phyloP scores from a whole-genome alignment of 345 rosid genomes.

The Salix udensis region DNA sequence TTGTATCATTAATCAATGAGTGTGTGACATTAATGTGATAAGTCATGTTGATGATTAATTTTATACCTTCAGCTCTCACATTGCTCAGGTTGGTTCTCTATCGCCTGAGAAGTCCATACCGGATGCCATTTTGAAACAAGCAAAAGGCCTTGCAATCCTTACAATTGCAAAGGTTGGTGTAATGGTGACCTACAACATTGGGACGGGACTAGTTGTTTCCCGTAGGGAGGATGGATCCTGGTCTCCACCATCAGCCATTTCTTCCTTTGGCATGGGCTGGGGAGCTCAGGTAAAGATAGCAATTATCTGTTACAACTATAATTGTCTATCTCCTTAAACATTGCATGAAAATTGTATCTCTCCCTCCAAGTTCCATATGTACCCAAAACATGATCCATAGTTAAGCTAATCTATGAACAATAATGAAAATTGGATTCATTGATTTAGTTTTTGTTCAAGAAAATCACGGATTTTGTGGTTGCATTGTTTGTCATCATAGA shows the following conservation, averaged over 20 bases:
- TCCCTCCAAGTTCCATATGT: too few species aligned
- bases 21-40: too few species aligned
- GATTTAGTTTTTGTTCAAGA: background rate
- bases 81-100: constrained; percentile 59
- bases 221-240: constrained; percentile 88
- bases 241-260: constrained; percentile 96
- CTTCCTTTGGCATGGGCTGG: constrained; percentile 97
- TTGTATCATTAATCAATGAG: too few species aligned
- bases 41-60: too few species aligned
- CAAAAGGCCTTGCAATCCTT: constrained; percentile 90
- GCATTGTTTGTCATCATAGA: background rate
- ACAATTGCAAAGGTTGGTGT: constrained; percentile 84
- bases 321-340: too few species aligned
- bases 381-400: background rate
- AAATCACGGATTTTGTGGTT: background rate
- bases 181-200: constrained; percentile 84
- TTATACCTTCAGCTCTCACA: too few species aligned
- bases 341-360: too few species aligned
- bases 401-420: background rate
- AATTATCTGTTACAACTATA: background rate
- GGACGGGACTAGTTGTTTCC: constrained; percentile 86
- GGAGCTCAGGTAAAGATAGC: constrained; percentile 81
- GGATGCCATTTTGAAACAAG: constrained; percentile 65
- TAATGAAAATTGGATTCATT: too few species aligned
- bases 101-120: constrained; percentile 86